Evolutionary conservation across 2,329 filamentous ascomycete species (phyloP), one percentile per base, ranked within the genome.

Genomic region (Chaetomiaceae sp.): DNA sequence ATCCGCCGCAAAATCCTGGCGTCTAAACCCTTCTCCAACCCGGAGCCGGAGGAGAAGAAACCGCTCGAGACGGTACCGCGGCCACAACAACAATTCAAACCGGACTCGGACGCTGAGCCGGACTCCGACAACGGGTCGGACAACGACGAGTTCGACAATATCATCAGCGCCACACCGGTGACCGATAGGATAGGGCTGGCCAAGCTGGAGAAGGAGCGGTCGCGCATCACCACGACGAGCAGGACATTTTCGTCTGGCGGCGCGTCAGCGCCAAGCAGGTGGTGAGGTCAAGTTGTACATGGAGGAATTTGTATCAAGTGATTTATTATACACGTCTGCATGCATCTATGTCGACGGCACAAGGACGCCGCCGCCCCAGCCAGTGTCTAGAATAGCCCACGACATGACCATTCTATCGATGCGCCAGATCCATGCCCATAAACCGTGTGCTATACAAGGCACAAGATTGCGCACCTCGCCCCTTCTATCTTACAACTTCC

Each of bases 101-200:
- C 76, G 1, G 84, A 87, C 47, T 79, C 80, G 0, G 81, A 87
- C 43, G 77, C 77, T 3, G 80, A 85, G 59, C 82, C 85, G 1
- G 86, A 86, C 50, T 87, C 83, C 3, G 85, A 88, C 52, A 78
- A 84, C 46, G 76, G 51, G 8, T 64, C 38, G 71, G 76, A 65
- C 38, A 63, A 54, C 6, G 65, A 58, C 38, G 84, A 88, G 40
- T 95, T 97, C 61, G 91, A 97, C 61, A 84, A 84, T 55, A 94
- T 98, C 65, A 95, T 96, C 60, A 81, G 90, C 57, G 91, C 93
- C 0, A 91, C 88, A 3, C 88, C 88, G 0, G 80, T 94, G 15
- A 96, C 90, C 0, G 91, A 96, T 63, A 79, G 84, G 45, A 86
- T 86, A 11, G 91, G 91, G 0, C 59, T 81, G 46, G 64, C 67